Evolutionary conservation across 441 rosid genomes (phyloP), one percentile per base, ranked within the genome.

Genomic region (Eutrema salsugineum): DNA sequence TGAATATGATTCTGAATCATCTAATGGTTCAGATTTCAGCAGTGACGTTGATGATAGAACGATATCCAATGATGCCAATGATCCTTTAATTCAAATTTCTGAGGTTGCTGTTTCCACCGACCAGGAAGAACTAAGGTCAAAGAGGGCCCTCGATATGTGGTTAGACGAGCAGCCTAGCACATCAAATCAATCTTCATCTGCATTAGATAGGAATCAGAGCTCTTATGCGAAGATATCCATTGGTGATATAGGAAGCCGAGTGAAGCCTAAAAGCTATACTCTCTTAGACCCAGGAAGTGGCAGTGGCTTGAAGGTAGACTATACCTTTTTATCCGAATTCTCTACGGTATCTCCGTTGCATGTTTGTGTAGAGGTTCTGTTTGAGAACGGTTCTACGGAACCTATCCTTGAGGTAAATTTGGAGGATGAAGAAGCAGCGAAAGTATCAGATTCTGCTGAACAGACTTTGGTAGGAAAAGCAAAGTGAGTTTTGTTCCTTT

Each of bases 231-330:
- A 91, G 78, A 87, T 94, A 74, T 84, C 87, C 66, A 81, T 94
- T 44, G 88, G 87, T 78, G 87, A 92, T 82, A 77, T 94, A 70
- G 94, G 86, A 77, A 77, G 66, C 70, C 77, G 68, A 73, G 88
- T 90, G 63, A 83, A 87, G 79, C 89, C 91, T 72, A 95, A 91
- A 86, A 81, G 72, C 56, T 83, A 89, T 73, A 63, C 64, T 48
- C 96, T 92, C 60, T 71, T 95, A 73, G 96, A 92, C 72, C 88
- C 94, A 68, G 81, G 91, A 51, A 85, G 83, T 75, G 91, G 98
- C 76, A 86, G 83, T 82, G 99, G 98, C 73, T 80, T 95, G 86
- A 90, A 87, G 84, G 88, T 86, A 72, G 91, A 86, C 61, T 95
- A 91, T 78, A 76, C 89, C 70, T 95, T 89, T 83, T 84, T 93